A percentile compares a stretch with the other conserved stretches of the same genome.
Conservation (phyloP, 495 filamentous ascomycete genomes). For the Hypoxylon rickii region DNA sequence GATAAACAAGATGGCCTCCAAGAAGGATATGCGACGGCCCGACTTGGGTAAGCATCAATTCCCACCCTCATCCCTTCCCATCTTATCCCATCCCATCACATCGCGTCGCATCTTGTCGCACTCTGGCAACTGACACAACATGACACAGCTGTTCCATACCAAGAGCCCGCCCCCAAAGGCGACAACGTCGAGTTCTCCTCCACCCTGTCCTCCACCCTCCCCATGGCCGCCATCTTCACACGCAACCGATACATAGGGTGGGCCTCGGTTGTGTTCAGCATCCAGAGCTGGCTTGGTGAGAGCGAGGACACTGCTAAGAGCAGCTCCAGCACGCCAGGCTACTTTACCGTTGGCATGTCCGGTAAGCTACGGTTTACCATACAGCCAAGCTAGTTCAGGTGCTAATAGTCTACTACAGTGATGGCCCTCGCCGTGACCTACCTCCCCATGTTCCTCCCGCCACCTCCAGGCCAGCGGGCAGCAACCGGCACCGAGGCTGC, state of each 20-base stretch:
- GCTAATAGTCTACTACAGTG: constrained; percentile 50
- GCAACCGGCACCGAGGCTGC: constrained; percentile 48
- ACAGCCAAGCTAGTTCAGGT: neutral
- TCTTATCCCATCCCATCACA: constrained; percentile 22
- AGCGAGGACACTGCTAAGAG: constrained; percentile 70
- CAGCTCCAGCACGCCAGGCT: constrained; percentile 71
- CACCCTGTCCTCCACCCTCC: constrained; percentile 80
- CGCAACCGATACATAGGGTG: constrained; percentile 89
- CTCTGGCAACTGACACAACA: constrained; percentile 17
- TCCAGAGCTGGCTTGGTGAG: constrained; percentile 87
- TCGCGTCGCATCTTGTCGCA: constrained; percentile 7
- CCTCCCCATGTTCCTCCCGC: constrained; percentile 81
- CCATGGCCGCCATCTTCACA: constrained; percentile 95
- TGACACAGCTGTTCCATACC: constrained; percentile 54
- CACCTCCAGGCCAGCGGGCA: constrained; percentile 40
- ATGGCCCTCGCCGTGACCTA: constrained; percentile 83
- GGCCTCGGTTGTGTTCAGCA: constrained; percentile 80
- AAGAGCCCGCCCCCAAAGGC: constrained; percentile 51
- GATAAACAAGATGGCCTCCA: constrained; percentile 61
- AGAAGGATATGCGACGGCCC: constrained; percentile 83
- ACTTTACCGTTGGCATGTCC: constrained; percentile 85
- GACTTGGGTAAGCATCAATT: constrained; percentile 70
- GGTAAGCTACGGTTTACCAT: constrained; percentile 57
- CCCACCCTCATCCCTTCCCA: neutral
- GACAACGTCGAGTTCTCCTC: constrained; percentile 58